These are phyloP conservation scores for Fraxinus sp. DNA, from an alignment of 305 asterid species.

Conservation along the genomic window DNA sequence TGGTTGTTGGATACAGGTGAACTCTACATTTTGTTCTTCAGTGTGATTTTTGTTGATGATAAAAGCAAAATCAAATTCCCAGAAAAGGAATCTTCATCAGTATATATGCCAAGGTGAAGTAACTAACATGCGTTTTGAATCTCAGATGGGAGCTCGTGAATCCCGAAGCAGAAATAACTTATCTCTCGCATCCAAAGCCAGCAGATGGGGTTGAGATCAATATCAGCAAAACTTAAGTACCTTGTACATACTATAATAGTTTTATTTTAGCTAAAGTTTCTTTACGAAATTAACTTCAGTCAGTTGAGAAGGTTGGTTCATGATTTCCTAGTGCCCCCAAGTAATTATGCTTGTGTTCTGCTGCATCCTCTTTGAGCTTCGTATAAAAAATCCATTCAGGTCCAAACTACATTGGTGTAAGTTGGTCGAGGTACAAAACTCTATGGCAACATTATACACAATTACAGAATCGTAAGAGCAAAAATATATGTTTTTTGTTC, in stretches of 20 bases:
- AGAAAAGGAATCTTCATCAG: neutral
- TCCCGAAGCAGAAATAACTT: slow-evolving; percentile 32
- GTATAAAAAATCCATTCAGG: neutral
- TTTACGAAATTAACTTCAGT: neutral
- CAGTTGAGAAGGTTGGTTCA: neutral
- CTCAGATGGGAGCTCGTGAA: slow-evolving; percentile 47
- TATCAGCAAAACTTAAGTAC: slow-evolving; percentile 29
- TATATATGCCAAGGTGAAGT: neutral
- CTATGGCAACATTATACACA: neutral
- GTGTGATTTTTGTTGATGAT: neutral
- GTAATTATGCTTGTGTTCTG: neutral
- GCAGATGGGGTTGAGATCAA: slow-evolving; percentile 44
- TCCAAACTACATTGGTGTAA: neutral
- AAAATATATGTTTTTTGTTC: neutral
- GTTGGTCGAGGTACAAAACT: neutral
- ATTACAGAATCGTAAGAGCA: neutral
- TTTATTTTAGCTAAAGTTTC: neutral
- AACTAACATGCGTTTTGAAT: neutral
- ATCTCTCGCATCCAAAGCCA: slow-evolving; percentile 43
- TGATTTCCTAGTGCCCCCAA: neutral
- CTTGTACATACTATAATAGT: neutral
- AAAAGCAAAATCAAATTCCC: neutral
- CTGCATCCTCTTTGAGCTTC: neutral
- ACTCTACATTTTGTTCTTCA: neutral
- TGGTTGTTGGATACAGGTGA: slow-evolving; percentile 49